phyloP scores from a whole-genome alignment of 2,329 filamentous ascomycete genomes.

The Zymoseptoria brevis region DNA sequence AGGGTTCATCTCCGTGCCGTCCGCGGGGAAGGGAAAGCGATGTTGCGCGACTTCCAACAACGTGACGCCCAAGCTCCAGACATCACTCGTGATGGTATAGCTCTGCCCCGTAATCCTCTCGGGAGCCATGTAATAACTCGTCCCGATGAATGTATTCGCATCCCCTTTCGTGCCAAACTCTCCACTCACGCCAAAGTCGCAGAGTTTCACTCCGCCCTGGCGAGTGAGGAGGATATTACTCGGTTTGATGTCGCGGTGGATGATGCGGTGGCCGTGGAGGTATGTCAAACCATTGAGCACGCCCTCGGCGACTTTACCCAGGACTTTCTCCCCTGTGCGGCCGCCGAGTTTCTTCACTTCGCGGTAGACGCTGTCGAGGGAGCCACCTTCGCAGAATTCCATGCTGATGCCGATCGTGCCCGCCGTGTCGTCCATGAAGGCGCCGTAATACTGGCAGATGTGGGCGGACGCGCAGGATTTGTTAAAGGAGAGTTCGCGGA shows the following conservation, averaged over 20 bases:
- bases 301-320: constrained; percentile 93
- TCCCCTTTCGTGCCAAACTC: constrained; percentile 98
- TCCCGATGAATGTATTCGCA: constrained; percentile 97
- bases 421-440: constrained; percentile 91
- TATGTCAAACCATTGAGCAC: constrained; percentile 91
- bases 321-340: constrained; percentile 89
- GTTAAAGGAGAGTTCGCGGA: constrained; percentile 94
- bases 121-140: constrained; percentile 98
- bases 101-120: constrained; percentile 96
- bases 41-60: constrained; percentile 98
- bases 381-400: constrained; percentile 97
- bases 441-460: constrained; percentile 95
- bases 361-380: constrained; percentile 91
- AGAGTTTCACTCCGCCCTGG: constrained; percentile 90
- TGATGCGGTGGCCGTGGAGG: constrained; percentile 90
- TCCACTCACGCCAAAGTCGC: constrained; percentile 95
- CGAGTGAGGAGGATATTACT: constrained; percentile 93
- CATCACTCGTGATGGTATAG: constrained; percentile 97
- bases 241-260: constrained; percentile 97
- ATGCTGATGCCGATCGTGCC: constrained; percentile 97
- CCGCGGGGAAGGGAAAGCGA: constrained; percentile 94
- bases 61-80: constrained; percentile 96
- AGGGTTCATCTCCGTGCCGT: constrained; percentile 91
- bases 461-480: constrained; percentile 93
- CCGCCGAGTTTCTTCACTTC: constrained; percentile 95